These are phyloP conservation scores for Monosporozyma unispora DNA, from an alignment of 805 yeast genomes.

Conservation along the genomic window DNA sequence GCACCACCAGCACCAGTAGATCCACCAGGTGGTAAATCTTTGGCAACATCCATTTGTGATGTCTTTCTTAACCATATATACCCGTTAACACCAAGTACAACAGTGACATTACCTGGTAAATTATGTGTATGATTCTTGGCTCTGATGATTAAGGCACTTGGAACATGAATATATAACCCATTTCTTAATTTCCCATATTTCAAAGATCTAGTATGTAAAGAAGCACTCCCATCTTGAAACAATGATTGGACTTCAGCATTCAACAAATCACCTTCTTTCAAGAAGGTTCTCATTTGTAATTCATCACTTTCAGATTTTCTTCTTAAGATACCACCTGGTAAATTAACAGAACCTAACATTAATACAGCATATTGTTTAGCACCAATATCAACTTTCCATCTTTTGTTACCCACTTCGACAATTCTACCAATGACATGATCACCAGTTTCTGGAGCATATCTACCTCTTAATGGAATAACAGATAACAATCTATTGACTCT, in stretches of 20 bases:
- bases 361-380: conserved; percentile 87
- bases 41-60: conserved; percentile 26
- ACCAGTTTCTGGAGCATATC: conserved; percentile 91
- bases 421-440: conserved; percentile 93
- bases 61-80: conserved; percentile 86
- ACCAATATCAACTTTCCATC: conserved; percentile 97
- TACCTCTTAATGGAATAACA: conserved; percentile 77
- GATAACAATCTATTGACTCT: conserved; percentile 80
- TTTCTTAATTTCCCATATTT: conserved; percentile 92
- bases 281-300: conserved; percentile 85
- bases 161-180: conserved; percentile 75
- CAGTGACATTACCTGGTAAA: conserved; percentile 89
- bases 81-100: conserved; percentile 91
- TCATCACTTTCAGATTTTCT: conserved; percentile 94
- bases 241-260: conserved; percentile 94
- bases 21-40: conserved; percentile 23
- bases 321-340: conserved; percentile 94
- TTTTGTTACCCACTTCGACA: conserved; percentile 83
- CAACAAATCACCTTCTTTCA: conserved; percentile 91
- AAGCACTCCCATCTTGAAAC: conserved; percentile 83
- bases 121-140: conserved; percentile 81
- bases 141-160: conserved; percentile 72
- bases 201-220: conserved; percentile 88
- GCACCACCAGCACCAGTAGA: conserved; percentile 21
- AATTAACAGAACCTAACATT: conserved; percentile 89